Base-by-base conservation (phyloP, 257 asterid genomes). In the Apocynum venetum region DNA sequence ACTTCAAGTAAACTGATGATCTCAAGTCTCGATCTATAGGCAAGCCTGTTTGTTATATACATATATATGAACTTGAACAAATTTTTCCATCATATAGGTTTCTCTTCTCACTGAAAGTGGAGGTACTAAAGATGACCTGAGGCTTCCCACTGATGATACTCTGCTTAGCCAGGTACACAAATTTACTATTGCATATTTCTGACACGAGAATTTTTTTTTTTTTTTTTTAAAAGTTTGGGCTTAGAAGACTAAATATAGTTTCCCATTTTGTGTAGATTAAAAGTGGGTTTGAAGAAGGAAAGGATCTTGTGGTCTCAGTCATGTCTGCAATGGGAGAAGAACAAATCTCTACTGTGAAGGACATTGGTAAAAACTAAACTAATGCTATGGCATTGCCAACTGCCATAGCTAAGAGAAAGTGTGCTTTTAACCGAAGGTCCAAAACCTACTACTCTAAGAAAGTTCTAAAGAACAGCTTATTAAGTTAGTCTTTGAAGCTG, bases 241-340 rank as follows among this genome's bases (percentile, higher is more conserved):
- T 31, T n/a, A 4, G 71, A 5, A 41, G 31, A 38, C 1, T 11
- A 1, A 69, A 35, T 44, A 8, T 11, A 72, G 8, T 31, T 47
- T 70, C 73, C 38, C 61, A 4, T 51, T 19, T 19, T 71, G 13
- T n/a, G 76, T 80, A 88, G 92, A 85, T 91, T 77, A 87, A 85
- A 81, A 56, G 81, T 81, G 95, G 93, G 20, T 89, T 91, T 35
- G 85, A 81, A 72, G 97, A 91, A 75, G 94, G 94, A 70, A 91
- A 91, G 87, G 94, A 91, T 72, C 93, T 91, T 7, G 93, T 89
- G 51, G 83, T 91, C 64, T 79, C 88, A 52, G 93, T 89, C 69
- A 85, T 83, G 91, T 87, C 91, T 6, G 91, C 97, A 0, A 91
- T 91, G 95, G 97, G 94, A 44, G 97, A 91, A 76, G 97, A 91